These are phyloP conservation scores for Ramichloridium luteum DNA, from an alignment of 2,329 filamentous ascomycete species.

Conservation along the genomic window DNA sequence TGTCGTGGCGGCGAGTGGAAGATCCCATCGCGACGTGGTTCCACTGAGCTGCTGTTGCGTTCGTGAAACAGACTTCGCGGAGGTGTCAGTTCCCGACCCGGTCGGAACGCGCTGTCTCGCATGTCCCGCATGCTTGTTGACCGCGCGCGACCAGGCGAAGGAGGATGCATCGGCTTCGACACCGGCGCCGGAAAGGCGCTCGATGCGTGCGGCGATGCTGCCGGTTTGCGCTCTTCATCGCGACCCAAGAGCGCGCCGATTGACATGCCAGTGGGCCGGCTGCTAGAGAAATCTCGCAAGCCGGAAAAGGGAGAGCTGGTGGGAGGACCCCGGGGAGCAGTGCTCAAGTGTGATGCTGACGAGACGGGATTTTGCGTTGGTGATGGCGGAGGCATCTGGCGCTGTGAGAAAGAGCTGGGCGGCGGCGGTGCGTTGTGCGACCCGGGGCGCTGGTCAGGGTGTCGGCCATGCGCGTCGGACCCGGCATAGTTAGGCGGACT, in stretches of 20 bases:
- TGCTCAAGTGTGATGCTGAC: conserved; percentile 20
- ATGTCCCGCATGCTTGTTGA: conserved; percentile 27
- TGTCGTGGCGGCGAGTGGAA: conserved; percentile 20
- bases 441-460: conserved; percentile 6
- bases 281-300: conserved; percentile 44
- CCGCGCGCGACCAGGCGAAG: conserved; percentile 31
- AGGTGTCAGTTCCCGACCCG: conserved; percentile 11
- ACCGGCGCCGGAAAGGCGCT: conserved; percentile 20
- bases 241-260: conserved; percentile 59
- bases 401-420: conserved; percentile 30
- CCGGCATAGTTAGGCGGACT: conserved; percentile 23
- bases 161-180: conserved; percentile 34
- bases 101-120: no score
- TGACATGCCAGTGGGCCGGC: conserved; percentile 55
- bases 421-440: conserved; percentile 21
- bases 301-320: conserved; percentile 34
- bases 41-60: conserved; percentile 10
- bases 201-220: conserved; percentile 23
- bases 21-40: conserved; percentile 19
- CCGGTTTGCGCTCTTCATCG: conserved; percentile 17
- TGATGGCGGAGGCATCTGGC: conserved; percentile 40
- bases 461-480: conserved; percentile 9
- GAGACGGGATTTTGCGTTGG: conserved; percentile 33
- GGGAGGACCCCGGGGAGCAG: conserved; percentile 31
- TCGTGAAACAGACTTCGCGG: conserved; percentile 10